Percentiles rank a stretch among this genome's conserved stretches.
Conservation (phyloP, 2,329 filamentous ascomycete species). For the Mollisiaceae sp. region DNA sequence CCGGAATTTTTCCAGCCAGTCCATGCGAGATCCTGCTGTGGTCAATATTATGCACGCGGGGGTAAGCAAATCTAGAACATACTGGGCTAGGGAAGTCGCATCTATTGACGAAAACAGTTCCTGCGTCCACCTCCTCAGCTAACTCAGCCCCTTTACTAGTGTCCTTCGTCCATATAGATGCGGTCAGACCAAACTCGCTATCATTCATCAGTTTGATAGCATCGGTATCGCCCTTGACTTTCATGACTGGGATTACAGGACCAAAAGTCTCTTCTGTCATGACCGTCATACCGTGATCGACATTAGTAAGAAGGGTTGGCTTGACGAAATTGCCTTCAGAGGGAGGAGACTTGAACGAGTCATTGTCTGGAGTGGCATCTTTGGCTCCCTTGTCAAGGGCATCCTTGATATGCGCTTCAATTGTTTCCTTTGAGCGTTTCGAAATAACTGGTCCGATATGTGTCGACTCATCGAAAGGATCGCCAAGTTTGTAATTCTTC, state of each 20-base stretch:
- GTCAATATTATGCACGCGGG: conserved; percentile 33
- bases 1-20: conserved; percentile 98
- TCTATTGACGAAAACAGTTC: conserved; percentile 95
- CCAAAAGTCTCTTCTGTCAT: conserved; percentile 97
- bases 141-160: conserved; percentile 75
- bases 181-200: conserved; percentile 90
- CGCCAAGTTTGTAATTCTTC: conserved; percentile 82
- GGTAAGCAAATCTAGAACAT: conserved; percentile 50
- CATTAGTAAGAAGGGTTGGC: conserved; percentile 80
- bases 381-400: conserved; percentile 83
- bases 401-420: conserved; percentile 80
- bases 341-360: conserved; percentile 74
- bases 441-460: conserved; percentile 91
- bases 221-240: conserved; percentile 80
- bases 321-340: conserved; percentile 86
- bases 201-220: conserved; percentile 90
- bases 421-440: conserved; percentile 74
- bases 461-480: conserved; percentile 78
- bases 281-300: conserved; percentile 82
- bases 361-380: conserved; percentile 82
- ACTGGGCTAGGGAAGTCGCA: conserved; percentile 92
- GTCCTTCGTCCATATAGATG: conserved; percentile 98
- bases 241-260: conserved; percentile 88
- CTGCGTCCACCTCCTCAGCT: conserved; percentile 82
- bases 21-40: conserved; percentile 82